These are phyloP conservation scores for Porosira glacialis DNA, from an alignment of 352 stramenopile genomes.

Conservation along the genomic window DNA sequence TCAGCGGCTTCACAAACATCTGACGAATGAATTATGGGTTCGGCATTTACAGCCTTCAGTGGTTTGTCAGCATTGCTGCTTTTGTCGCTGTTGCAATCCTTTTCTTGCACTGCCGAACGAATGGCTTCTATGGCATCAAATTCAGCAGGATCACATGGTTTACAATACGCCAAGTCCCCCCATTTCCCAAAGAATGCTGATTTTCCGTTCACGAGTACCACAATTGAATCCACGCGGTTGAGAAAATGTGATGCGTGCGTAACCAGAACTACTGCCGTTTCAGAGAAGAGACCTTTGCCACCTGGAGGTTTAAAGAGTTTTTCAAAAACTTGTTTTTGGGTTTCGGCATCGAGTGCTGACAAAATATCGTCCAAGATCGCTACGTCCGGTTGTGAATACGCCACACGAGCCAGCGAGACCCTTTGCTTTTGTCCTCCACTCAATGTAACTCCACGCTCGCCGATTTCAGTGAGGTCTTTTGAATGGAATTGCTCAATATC, in stretches of 20 bases:
- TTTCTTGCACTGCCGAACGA: slow-evolving; percentile 18
- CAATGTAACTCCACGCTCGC: slow-evolving; percentile 81
- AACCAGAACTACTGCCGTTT: no score
- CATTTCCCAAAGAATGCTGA: slow-evolving; percentile 72
- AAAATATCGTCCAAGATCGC: slow-evolving; percentile 90
- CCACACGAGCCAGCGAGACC: slow-evolving; percentile 63
- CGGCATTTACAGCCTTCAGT: no score
- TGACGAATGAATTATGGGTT: no score
- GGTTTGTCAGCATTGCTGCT: slow-evolving; percentile 67
- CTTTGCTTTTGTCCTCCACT: slow-evolving; percentile 81
- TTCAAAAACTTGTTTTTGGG: slow-evolving; percentile 91
- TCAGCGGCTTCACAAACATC: no score
- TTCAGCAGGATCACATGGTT: slow-evolving; percentile 3
- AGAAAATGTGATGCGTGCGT: no score
- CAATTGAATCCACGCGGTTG: no score
- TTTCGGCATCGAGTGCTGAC: slow-evolving; percentile 91
- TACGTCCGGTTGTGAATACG: slow-evolving; percentile 66
- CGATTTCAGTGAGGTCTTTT: slow-evolving; percentile 85
- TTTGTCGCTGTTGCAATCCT: slow-evolving; percentile 16
- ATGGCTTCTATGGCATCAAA: slow-evolving; percentile 18
- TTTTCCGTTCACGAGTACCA: slow-evolving; percentile 73
- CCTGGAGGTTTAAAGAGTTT: slow-evolving; percentile 93
- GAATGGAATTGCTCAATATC: slow-evolving; percentile 83
- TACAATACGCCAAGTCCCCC: slow-evolving; percentile 54
- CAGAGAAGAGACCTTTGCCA: slow-evolving; percentile 50